A percentile compares a stretch with the other conserved stretches of the same genome.
These are phyloP conservation scores for Lunasporangiospora selenospora DNA, from an alignment of 192 early-diverging fungal species.

Conservation along the genomic window DNA sequence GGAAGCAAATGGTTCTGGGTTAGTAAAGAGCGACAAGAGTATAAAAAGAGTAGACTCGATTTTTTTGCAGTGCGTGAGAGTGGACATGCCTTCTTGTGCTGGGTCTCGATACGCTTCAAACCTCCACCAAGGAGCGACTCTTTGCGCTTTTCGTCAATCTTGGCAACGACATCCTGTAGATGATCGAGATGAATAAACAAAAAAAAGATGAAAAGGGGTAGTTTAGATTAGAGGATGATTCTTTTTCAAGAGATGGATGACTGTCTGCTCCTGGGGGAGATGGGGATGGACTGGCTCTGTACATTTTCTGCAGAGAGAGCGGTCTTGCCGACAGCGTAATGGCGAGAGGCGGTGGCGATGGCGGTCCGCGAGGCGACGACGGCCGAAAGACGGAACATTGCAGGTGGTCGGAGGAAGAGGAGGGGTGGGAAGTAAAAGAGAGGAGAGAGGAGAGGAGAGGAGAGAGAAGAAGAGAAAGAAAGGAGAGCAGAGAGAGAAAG, in stretches of 20 bases:
- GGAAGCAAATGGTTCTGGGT: neutral
- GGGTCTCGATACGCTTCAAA: constrained; percentile 74
- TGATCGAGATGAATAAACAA: too few species aligned
- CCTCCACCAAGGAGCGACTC: constrained; percentile 84
- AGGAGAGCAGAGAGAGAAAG: neutral
- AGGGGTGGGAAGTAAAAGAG: neutral
- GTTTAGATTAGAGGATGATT: too few species aligned
- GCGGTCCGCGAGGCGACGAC: constrained; percentile 42
- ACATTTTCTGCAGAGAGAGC: constrained; percentile 45
- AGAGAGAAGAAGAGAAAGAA: constrained; percentile 1
- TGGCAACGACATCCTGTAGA: constrained; percentile 46
- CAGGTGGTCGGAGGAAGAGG: constrained; percentile 7
- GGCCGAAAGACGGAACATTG: constrained; percentile 34
- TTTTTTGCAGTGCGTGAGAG: neutral
- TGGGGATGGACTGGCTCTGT: too few species aligned
- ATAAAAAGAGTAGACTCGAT: neutral
- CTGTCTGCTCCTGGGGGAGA: too few species aligned
- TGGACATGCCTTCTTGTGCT: constrained; percentile 79
- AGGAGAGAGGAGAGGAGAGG: neutral
- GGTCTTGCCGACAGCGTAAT: constrained; percentile 47
- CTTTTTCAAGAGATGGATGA: too few species aligned
- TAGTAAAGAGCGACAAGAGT: too few species aligned
- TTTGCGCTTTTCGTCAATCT: constrained; percentile 72
- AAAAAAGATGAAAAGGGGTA: too few species aligned
- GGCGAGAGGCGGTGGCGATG: constrained; percentile 44